Base-by-base conservation (phyloP, 352 stramenopile species). In the Halophytophthora batemanensis region DNA sequence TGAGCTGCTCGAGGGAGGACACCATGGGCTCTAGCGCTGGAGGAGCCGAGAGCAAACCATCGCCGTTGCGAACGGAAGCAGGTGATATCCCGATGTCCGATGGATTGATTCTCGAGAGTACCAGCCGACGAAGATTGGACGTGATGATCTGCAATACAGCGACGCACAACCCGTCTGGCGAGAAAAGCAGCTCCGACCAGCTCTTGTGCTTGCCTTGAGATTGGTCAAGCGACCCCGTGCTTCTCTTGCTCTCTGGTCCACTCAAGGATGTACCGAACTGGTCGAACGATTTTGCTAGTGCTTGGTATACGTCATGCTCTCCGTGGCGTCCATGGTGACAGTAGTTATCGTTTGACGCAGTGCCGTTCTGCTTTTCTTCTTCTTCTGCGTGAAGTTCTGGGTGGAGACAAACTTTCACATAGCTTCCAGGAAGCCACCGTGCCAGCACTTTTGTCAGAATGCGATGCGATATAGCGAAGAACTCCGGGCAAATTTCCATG, bases 81-180 rank as follows among this genome's bases (percentile, higher is more conserved):
- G 71, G 63, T 28, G 70, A 61, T 22, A 93, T 84, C 19, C 81
- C 83, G 40, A 92, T 79, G 31, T 95, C 82, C 18, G 60, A 56
- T 0, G 85, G 85, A 54, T 95, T 74, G 19, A 93, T 70, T 19
- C 67, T 77, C 10, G 82, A 93, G 14, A 95, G 57, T 21, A 95
- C 82, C 33, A 95, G 63, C 2, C 85, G 82, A 7, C 85, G 71
- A 47, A 93, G 81, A 52, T 95, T 92, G 17, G 77, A 86, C 18
- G 73, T 90, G 33, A 93, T 59, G 34, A 89, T 82, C 66, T 93
- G 56, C 19, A 94, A 50, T 3, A 92, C 50, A 35, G 82, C 77
- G 37, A 90, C 77, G 28, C 80, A 89, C 50, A 90, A 70, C 12
- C 65, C 65, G 45, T 87, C 80, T 3, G 83, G 80, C 6, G 73